Percentiles rank a stretch among this genome's conserved stretches.
Conservation (phyloP, 306 rosid genomes). For the Citrullus amarus region DNA sequence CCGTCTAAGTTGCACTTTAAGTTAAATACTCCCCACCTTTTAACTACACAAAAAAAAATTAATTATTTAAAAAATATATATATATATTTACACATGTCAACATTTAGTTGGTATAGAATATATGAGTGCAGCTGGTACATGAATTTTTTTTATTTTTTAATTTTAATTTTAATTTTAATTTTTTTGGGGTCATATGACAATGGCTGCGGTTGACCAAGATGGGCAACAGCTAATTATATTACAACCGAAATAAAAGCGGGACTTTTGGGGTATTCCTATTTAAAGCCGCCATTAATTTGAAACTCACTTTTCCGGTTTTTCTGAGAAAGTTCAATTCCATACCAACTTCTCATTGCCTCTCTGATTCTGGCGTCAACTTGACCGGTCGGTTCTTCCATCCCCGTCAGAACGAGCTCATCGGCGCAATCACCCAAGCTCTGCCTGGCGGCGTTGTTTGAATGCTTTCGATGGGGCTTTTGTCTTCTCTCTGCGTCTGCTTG, state of each 20-base stretch:
- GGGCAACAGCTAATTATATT: too few species aligned
- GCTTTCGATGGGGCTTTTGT: conserved; percentile 30
- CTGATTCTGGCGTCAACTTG: background rate
- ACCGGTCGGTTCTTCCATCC: background rate
- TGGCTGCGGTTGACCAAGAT: too few species aligned
- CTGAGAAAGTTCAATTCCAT: background rate
- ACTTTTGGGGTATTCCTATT: background rate
- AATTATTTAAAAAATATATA: too few species aligned
- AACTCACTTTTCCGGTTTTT: background rate
- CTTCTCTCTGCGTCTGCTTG: conserved; percentile 28
- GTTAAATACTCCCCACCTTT: too few species aligned
- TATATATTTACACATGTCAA: too few species aligned
- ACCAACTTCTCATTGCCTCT: background rate
- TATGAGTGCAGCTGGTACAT: too few species aligned
- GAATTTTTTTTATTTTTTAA: too few species aligned
- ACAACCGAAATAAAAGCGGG: background rate
- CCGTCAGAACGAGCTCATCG: background rate
- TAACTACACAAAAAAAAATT: too few species aligned
- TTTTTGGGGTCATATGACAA: too few species aligned
- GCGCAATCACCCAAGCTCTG: background rate
- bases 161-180: too few species aligned
- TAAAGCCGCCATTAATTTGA: background rate
- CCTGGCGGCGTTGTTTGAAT: conserved; percentile 1
- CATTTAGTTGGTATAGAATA: too few species aligned
- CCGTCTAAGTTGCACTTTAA: too few species aligned